Evolutionary conservation across 257 asterid species (phyloP).

Genomic region (Sherardia arvensis): DNA sequence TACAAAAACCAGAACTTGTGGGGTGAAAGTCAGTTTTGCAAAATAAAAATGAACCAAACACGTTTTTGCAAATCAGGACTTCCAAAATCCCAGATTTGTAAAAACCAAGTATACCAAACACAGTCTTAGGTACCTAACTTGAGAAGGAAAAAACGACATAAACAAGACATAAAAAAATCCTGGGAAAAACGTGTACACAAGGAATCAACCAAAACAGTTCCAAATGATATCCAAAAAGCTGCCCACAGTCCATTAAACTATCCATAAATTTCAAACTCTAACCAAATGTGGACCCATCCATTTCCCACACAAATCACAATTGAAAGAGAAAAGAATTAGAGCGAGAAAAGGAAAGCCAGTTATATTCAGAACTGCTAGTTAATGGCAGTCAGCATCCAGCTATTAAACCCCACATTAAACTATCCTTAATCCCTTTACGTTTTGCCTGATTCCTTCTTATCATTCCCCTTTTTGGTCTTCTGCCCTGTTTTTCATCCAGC

Average conservation of each 20-base stretch:
- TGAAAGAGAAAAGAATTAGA: background rate
- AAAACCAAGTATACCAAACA: too few relatives aligned
- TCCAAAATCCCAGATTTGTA: too few relatives aligned
- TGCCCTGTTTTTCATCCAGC: background rate
- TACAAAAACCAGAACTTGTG: too few relatives aligned
- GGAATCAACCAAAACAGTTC: background rate
- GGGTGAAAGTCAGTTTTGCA: too few relatives aligned
- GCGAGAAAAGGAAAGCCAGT: slow-evolving; percentile 2
- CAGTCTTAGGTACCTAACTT: too few relatives aligned
- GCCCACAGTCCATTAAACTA: slow-evolving; percentile 3
- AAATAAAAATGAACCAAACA: too few relatives aligned
- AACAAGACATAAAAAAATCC: background rate
- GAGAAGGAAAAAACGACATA: background rate
- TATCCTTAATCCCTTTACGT: background rate
- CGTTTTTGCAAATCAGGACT: too few relatives aligned
- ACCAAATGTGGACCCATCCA: slow-evolving; percentile 4
- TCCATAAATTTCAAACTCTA: background rate
- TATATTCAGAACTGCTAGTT: background rate
- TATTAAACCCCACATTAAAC: slow-evolving; percentile 13
- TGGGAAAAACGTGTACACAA: background rate
- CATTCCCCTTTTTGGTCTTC: slow-evolving; percentile 2
- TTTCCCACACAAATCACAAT: background rate
- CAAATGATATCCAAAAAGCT: background rate
- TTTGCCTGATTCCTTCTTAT: slow-evolving; percentile 5
- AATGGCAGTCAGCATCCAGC: slow-evolving; percentile 10